Percentiles rank a stretch among this genome's conserved stretches.
These are phyloP conservation scores for Lactarius hatsudake DNA, from an alignment of 768 basidiomycete genomes.

Conservation along the genomic window DNA sequence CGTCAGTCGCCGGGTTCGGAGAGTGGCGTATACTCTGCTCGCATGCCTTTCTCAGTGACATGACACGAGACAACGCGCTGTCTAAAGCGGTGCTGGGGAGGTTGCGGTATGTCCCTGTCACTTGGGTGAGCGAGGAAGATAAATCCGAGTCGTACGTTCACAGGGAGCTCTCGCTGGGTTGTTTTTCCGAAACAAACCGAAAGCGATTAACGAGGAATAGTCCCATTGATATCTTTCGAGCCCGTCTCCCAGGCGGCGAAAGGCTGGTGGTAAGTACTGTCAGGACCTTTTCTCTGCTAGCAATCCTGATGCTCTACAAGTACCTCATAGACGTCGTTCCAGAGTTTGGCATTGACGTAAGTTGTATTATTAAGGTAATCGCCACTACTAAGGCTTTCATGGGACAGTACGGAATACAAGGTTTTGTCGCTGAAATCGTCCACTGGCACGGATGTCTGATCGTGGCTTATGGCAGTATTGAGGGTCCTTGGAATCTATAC, in stretches of 20 bases:
- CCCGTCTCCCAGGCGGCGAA: conserved; percentile 21
- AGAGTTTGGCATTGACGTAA: conserved; percentile 19
- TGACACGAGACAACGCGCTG: conserved; percentile 3
- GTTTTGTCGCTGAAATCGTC: not conserved
- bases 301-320: conserved; percentile 10
- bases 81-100: not conserved
- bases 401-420: conserved; percentile 17
- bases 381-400: not conserved
- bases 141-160: not conserved
- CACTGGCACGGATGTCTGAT: not conserved
- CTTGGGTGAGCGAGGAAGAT: not conserved
- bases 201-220: conserved; percentile 19
- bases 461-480: not conserved
- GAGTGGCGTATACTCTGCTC: conserved; percentile 18
- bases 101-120: conserved; percentile 7
- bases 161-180: conserved; percentile 23
- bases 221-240: conserved; percentile 22
- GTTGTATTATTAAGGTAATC: not conserved
- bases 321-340: conserved; percentile 21
- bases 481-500: conserved; percentile 9
- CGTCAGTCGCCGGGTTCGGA: conserved; percentile 8
- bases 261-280: conserved; percentile 19
- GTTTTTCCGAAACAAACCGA: conserved; percentile 22
- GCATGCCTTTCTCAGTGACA: not conserved
- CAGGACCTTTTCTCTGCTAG: no score